phyloP scores from a whole-genome alignment of 179 eudicot genomes.

The Spinacia oleracea region DNA sequence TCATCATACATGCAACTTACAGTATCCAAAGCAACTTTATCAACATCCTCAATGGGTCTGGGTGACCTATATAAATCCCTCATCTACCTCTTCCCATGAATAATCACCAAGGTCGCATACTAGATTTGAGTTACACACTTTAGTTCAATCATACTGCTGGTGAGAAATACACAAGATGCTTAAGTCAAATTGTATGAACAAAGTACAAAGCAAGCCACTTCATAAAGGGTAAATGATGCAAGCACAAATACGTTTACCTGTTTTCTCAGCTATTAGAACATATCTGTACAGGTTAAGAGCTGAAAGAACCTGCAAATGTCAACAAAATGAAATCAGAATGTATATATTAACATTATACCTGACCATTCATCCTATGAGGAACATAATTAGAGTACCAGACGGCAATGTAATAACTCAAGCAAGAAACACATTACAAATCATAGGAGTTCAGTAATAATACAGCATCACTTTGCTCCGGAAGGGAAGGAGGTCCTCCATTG shows the following conservation, averaged over 20 bases:
- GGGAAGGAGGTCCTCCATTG: constrained; percentile 82
- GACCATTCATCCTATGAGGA: neutral
- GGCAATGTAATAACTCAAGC: neutral
- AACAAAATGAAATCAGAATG: neutral
- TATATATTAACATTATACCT: neutral
- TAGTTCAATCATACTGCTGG: constrained; percentile 1
- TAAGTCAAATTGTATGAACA: neutral
- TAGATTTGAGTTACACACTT: neutral
- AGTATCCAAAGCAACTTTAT: neutral
- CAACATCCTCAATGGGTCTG: neutral
- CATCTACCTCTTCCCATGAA: neutral
- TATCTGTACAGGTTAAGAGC: constrained; percentile 94
- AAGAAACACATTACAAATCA: neutral
- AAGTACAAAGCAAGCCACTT: neutral
- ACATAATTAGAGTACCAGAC: neutral
- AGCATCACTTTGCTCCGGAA: constrained; percentile 81
- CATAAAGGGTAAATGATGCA: neutral
- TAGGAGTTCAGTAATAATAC: constrained; percentile 33
- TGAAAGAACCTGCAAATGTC: constrained; percentile 64
- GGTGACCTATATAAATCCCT: neutral
- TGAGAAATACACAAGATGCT: neutral
- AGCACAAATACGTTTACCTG: constrained; percentile 42
- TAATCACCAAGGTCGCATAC: neutral
- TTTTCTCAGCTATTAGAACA: constrained; percentile 66
- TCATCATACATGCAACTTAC: neutral